These are phyloP conservation scores for Stentor roeselii DNA, from an alignment of 73 alveolate species.

Conservation along the genomic window DNA sequence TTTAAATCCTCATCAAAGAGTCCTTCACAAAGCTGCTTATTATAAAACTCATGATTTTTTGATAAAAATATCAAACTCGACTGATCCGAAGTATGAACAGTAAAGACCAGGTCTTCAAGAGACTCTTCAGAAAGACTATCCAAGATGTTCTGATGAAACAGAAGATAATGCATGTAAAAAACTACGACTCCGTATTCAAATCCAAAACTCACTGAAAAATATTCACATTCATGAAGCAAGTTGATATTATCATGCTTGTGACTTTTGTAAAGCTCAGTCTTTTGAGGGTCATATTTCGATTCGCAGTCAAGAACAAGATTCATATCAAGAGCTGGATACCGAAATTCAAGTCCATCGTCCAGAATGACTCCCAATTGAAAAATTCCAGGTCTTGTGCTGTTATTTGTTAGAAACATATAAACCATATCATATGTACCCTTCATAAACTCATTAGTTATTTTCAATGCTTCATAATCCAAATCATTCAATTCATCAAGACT, in stretches of 20 bases:
- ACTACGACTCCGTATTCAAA: not conserved
- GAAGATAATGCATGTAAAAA: too few species aligned
- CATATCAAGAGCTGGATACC: slow-evolving; percentile 13
- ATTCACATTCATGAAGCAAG: not conserved
- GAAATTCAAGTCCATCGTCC: not conserved
- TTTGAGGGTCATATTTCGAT: not conserved
- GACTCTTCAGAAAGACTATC: not conserved
- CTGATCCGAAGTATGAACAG: not conserved
- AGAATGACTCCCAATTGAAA: not conserved
- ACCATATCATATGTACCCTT: not conserved
- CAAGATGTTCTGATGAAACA: not conserved
- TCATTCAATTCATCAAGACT: not conserved
- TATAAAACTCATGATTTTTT: too few species aligned
- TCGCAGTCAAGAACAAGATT: not conserved
- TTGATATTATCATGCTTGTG: too few species aligned
- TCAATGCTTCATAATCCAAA: not conserved
- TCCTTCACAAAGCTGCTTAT: not conserved
- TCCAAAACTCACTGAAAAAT: not conserved
- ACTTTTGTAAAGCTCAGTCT: not conserved
- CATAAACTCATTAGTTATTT: not conserved
- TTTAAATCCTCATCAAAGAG: not conserved
- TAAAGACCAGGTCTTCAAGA: not conserved
- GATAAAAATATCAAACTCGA: not conserved
- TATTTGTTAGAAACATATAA: too few species aligned
- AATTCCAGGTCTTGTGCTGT: not conserved